phyloP scores from a whole-genome alignment of 768 basidiomycete species.

The Agrocybe pediades region DNA sequence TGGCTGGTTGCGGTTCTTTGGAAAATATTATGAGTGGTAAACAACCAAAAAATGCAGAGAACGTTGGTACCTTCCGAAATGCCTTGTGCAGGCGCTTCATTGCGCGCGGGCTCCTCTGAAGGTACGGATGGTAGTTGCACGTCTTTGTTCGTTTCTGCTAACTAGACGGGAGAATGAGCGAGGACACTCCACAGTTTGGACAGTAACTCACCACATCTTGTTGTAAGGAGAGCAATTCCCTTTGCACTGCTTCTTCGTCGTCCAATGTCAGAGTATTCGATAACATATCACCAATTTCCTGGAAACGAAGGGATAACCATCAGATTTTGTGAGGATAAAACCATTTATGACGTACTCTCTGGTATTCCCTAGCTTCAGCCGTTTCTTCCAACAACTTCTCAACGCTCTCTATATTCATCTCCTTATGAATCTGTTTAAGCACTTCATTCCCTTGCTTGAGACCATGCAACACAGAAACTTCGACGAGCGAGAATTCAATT shows the following conservation, averaged over 20 bases:
- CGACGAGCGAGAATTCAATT: constrained; percentile 95
- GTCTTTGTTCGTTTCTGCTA: constrained; percentile 27
- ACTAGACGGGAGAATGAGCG: constrained; percentile 24
- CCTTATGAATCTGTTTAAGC: constrained; percentile 90
- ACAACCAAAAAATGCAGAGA: background rate
- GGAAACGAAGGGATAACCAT: constrained; percentile 4
- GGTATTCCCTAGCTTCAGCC: constrained; percentile 89
- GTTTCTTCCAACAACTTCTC: constrained; percentile 94
- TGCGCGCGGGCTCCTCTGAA: constrained; percentile 37
- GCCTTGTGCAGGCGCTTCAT: constrained; percentile 30
- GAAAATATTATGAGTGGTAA: too few species aligned
- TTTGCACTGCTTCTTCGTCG: constrained; percentile 93
- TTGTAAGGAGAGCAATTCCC: constrained; percentile 75
- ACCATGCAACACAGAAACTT: constrained; percentile 91
- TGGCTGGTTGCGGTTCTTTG: constrained; percentile 6
- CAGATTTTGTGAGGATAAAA: background rate
- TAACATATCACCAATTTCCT: constrained; percentile 94
- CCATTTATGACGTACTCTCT: constrained; percentile 54
- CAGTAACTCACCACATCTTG: constrained; percentile 53
- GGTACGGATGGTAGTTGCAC: constrained; percentile 60
- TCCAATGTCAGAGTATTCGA: constrained; percentile 80
- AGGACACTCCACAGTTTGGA: constrained; percentile 6
- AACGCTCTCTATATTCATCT: constrained; percentile 91
- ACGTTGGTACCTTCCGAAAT: background rate
- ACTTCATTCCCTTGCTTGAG: constrained; percentile 93